These are phyloP conservation scores for Gardenia jasminoides DNA, from an alignment of 257 asterid species.

Conservation along the genomic window DNA sequence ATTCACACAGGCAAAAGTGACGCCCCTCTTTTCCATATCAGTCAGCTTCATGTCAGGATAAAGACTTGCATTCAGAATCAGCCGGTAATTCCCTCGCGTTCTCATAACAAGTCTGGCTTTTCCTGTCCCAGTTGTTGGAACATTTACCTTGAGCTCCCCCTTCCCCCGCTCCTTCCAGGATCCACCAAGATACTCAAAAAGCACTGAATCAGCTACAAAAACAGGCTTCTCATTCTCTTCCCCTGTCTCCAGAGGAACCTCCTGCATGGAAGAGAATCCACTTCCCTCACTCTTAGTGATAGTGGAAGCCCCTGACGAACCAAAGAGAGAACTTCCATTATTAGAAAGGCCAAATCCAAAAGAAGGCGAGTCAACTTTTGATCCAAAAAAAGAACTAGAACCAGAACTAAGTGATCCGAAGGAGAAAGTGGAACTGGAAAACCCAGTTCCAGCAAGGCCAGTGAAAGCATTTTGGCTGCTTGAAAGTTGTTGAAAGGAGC, in stretches of 20 bases:
- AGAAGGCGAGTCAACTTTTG: slow-evolving; percentile 34
- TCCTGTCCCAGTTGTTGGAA: slow-evolving; percentile 46
- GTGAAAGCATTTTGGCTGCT: slow-evolving; percentile 88
- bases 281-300: slow-evolving; percentile 43
- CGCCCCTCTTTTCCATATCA: slow-evolving; percentile 85
- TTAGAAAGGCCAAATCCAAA: slow-evolving; percentile 46
- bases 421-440: slow-evolving; percentile 66
- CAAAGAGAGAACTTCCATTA: slow-evolving; percentile 38
- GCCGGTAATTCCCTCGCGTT: slow-evolving; percentile 73
- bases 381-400: slow-evolving; percentile 43
- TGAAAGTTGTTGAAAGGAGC: slow-evolving; percentile 77
- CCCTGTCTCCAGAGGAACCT: slow-evolving; percentile 68
- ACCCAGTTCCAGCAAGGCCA: slow-evolving; percentile 85
- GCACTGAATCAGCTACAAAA: slow-evolving; percentile 66
- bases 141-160: slow-evolving; percentile 82
- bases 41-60: slow-evolving; percentile 91
- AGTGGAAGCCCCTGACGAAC: slow-evolving; percentile 31
- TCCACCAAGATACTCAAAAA: slow-evolving; percentile 68
- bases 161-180: slow-evolving; percentile 92
- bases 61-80: slow-evolving; percentile 79
- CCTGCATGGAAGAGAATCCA: slow-evolving; percentile 60
- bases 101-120: slow-evolving; percentile 90
- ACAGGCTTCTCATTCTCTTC: slow-evolving; percentile 73
- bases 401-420: slow-evolving; percentile 56
- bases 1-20: slow-evolving; percentile 86